A percentile compares a stretch with the other conserved stretches of the same genome.
Conservation (phyloP, 2,329 filamentous ascomycete genomes). For the Cordyceps javanica region DNA sequence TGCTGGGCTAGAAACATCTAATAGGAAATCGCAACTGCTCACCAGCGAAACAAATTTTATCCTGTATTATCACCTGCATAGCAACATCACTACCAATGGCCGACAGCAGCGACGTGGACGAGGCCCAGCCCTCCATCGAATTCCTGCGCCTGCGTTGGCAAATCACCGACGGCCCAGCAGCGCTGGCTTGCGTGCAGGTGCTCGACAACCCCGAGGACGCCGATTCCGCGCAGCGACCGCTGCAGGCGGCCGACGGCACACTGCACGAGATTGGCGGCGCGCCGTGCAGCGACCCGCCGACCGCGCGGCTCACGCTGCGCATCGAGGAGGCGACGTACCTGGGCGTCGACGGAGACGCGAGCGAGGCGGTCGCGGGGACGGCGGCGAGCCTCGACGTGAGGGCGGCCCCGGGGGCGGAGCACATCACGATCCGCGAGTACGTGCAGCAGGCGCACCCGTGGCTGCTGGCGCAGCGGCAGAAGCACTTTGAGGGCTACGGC, state of each 20-base stretch:
- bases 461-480: not conserved
- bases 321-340: constrained; percentile 2
- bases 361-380: not conserved
- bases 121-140: not conserved
- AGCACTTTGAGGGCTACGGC: not conserved
- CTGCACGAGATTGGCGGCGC: not conserved
- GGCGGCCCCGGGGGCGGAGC: not conserved
- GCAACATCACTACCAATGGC: not conserved
- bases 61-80: not conserved
- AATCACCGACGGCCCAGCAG: constrained; percentile 2
- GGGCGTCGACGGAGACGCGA: not conserved
- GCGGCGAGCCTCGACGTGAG: not conserved
- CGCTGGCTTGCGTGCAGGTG: not conserved
- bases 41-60: not conserved
- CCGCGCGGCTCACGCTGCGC: not conserved
- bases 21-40: not conserved
- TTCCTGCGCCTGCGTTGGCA: constrained; percentile 7
- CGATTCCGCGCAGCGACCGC: not conserved
- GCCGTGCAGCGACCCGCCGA: not conserved
- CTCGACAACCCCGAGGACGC: constrained; percentile 2
- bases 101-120: not conserved
- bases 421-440: constrained; percentile 2
- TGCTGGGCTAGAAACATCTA: not conserved
- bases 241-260: not conserved
- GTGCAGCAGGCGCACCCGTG: constrained; percentile 1